Evolutionary conservation across 2,329 filamentous ascomycete species (phyloP), one percentile per base, ranked within the genome.

Genomic region (Cercospora citrullina): DNA sequence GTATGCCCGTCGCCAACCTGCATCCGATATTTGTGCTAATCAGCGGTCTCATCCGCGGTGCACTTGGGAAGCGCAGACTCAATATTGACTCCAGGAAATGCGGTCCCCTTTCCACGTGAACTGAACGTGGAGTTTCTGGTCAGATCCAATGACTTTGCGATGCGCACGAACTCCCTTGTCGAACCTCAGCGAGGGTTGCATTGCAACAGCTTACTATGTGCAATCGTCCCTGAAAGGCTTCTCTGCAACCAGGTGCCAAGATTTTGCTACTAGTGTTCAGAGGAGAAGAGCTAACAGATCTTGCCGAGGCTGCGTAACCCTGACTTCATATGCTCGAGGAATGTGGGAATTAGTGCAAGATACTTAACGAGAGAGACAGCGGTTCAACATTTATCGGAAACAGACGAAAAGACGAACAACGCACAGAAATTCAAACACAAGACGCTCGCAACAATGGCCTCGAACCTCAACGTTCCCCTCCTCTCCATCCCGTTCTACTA

Each of bases 401-500:
- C 33, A 36, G 33, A 36, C 33, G 14, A 36, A 16, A 12, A 36
- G 33, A 36, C 33, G 14, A 16, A 42, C 36, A n/a, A 61, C 9
- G 60, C 55, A 63, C n/a, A 53, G 18, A 36, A 28, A 53, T 14
- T 33, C 9, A 28, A 63, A 16, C 18, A 51, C 14, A 51, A 33
- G 21, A 60, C 63, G 36, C 36, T n/a, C 36, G 9, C 36, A 42
- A 42, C 31, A 51, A 72, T 71, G 71, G 63, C 71, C 18, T 68
- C 67, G 4, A 62, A 58, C 31, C 73, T 75, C 63, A 81, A 81
- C 67, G 73, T 77, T 45, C 79, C 81, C n/a, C 73, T 84, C 67
- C 72, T 83, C 67, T 79, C 79, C 53, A 81, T 85, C 53, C 81
- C 81, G 0, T 76, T 77, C 68, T 83, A 82, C 76, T 82, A 80